These are phyloP conservation scores for Claviceps monticola DNA, from an alignment of 2,329 filamentous ascomycete genomes.

Conservation along the genomic window DNA sequence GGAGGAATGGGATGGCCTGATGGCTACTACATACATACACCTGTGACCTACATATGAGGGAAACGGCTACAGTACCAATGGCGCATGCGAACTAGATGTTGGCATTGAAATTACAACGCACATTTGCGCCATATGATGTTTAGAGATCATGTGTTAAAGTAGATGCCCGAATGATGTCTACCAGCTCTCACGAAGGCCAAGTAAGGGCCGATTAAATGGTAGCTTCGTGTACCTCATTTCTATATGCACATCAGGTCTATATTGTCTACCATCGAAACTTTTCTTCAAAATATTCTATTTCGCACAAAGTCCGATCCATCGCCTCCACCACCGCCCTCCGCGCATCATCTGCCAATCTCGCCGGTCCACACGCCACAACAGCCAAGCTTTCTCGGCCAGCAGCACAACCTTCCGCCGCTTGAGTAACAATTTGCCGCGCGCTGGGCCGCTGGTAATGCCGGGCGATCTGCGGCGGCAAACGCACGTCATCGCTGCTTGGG, in stretches of 20 bases:
- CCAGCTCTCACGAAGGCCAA: too few relatives aligned
- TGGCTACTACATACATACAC: too few relatives aligned
- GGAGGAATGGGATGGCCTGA: too few relatives aligned
- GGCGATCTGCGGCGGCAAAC: constrained; percentile 9
- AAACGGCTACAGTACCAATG: too few relatives aligned
- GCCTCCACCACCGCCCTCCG: constrained; percentile 21
- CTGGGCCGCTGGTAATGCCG: constrained; percentile 19
- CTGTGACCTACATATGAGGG: too few relatives aligned
- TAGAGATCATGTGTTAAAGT: too few relatives aligned
- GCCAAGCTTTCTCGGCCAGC: constrained; percentile 18
- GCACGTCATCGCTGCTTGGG: constrained; percentile 2
- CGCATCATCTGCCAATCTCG: constrained; percentile 29
- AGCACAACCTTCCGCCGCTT: constrained; percentile 10
- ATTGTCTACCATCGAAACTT: constrained; percentile 7
- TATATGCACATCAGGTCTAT: not conserved
- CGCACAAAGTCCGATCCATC: constrained; percentile 13
- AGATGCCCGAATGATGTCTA: too few relatives aligned
- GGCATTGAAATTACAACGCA: too few relatives aligned
- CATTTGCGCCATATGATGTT: too few relatives aligned
- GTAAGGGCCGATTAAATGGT: too few relatives aligned
- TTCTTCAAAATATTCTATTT: constrained; percentile 9
- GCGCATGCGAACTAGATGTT: too few relatives aligned
- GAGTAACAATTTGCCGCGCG: constrained; percentile 17
- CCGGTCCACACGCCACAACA: constrained; percentile 30
- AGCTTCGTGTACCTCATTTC: not conserved